A percentile compares a stretch with the other conserved stretches of the same genome.
These are phyloP conservation scores for Kalmanozyma brasiliensis DNA, from an alignment of 1,284 basidiomycete genomes.

Conservation along the genomic window DNA sequence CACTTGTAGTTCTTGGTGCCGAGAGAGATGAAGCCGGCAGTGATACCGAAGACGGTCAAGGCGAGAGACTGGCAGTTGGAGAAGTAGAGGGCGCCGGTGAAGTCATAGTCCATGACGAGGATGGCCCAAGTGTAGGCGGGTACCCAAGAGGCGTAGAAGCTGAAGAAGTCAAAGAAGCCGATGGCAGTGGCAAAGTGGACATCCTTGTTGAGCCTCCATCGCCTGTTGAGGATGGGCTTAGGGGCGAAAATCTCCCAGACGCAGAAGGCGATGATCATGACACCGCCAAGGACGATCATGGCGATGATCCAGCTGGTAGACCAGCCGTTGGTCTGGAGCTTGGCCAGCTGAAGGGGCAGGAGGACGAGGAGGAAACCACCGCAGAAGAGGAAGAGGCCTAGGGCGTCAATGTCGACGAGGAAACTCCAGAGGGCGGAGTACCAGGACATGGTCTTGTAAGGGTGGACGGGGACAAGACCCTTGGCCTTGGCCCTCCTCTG, in stretches of 20 bases:
- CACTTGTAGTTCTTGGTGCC: conserved; percentile 65
- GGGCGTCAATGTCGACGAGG: conserved; percentile 57
- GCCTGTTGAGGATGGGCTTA: conserved; percentile 57
- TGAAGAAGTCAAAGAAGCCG: conserved; percentile 65
- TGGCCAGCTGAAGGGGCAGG: conserved; percentile 55
- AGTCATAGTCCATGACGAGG: conserved; percentile 46
- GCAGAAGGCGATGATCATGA: conserved; percentile 50
- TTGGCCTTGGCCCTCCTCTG: conserved; percentile 54
- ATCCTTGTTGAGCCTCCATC: conserved; percentile 63
- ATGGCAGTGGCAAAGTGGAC: conserved; percentile 60
- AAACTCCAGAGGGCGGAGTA: conserved; percentile 21
- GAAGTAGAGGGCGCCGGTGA: conserved; percentile 54
- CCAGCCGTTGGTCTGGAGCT: conserved; percentile 51
- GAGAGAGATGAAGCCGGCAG: conserved; percentile 56
- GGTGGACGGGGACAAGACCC: conserved; percentile 54
- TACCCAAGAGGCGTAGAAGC: conserved; percentile 61
- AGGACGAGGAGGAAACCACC: conserved; percentile 63
- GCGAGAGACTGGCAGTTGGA: conserved; percentile 59
- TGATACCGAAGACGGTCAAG: conserved; percentile 64
- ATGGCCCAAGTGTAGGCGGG: conserved; percentile 52
- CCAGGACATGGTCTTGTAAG: conserved; percentile 52
- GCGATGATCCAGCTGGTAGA: conserved; percentile 61
- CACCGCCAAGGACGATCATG: conserved; percentile 60
- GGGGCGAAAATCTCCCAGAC: conserved; percentile 59
- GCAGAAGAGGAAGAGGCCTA: conserved; percentile 62